Evolutionary conservation across 2,329 filamentous ascomycete species (phyloP), one percentile per base, ranked within the genome.

Genomic region (Calonectria multiphialidica): DNA sequence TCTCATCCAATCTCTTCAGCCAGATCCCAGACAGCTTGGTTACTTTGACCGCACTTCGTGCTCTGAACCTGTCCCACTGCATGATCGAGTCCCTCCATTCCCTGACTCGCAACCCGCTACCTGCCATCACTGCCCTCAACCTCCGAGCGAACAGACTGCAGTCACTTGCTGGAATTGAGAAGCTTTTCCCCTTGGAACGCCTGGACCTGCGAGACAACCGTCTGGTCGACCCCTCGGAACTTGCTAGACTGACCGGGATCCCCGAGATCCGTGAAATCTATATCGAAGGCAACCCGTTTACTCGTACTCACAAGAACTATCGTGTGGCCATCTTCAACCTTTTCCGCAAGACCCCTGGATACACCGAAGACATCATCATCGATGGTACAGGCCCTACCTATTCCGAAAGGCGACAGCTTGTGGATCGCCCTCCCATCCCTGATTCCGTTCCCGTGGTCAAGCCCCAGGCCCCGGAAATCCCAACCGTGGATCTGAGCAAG

Each of bases 11-110:
- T 80, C 91, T 98, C 37, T 98, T 99, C 83, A 92, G 92, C n/a
- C 94, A 98, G 82, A 93, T 98, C 66, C 97, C 97, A 1, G 97
- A 98, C 82, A 97, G 94, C 79, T 86, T 99, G 70, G 93, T 96
- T 15, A 94, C 91, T 12, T 87, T 99, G 70, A 95, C 95, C 23
- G 93, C 95, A 33, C 89, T 99, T n/a, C 92, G 96, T 75, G 96
- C 97, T 28, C 87, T 99, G 66, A 98, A 99, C 80, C 88, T 99
- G 30, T 98, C 96, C 5, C 94, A 98, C 80, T 98, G 96, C 88
- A 98, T 98, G 96, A 98, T 99, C 74, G 94, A 96, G 78, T 97
- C 95, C 18, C 88, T 99, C 68, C 94, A 97, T 79, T 98, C 96
- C 2, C 87, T 99, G 49, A 92, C 92, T 2, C 92, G 94, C 74